Base-by-base conservation (phyloP, 352 stramenopile genomes). In the Phytophthora niederhauseri region DNA sequence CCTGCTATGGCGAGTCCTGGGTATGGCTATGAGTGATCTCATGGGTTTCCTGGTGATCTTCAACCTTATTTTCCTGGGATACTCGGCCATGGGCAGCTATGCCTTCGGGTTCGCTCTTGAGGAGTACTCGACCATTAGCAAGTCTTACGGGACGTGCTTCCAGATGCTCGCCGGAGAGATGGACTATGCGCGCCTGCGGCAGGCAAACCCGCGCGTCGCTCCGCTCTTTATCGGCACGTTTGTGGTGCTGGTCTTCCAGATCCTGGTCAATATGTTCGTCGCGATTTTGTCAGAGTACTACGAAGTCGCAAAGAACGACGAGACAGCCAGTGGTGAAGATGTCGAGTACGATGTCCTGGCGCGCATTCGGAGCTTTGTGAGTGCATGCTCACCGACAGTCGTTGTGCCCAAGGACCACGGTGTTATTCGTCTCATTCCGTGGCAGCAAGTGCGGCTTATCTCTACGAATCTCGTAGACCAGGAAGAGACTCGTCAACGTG, bases 21-120 rank as follows among this genome's bases (percentile, higher is more conserved):
- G 89, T 49, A 93, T 95, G 83, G 89, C 89, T 9, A 84, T 91
- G 55, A 79, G 82, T 19, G 89, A 96, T 57, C 81, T 96, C 34
- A 94, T 95, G 87, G 89, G 86, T 43, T 96, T 95, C 59, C 70
- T 96, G 14, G 86, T 96, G 49, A 96, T 96, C 68, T 96, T 96
- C 64, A 90, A 92, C 62, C 63, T 95, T 31, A 96, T 96, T 55
- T 96, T 96, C 56, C 52, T 95, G 14, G 88, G 87, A 19, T 96
- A 95, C 64, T 92, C 89, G 26, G 77, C 84, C 11, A 95, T 96
- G 87, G 89, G 89, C 50, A 90, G 75, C 64, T 94, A 90, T 58
- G 87, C 87, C 1, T 96, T 96, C 63, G 89, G 89, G 0, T 94
- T 92, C 64, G 80, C 87, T 20, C 64, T 95, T 7, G 81, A 93